Evolutionary conservation across 768 basidiomycete species (phyloP).

Genomic region (Trametes sanguinea): DNA sequence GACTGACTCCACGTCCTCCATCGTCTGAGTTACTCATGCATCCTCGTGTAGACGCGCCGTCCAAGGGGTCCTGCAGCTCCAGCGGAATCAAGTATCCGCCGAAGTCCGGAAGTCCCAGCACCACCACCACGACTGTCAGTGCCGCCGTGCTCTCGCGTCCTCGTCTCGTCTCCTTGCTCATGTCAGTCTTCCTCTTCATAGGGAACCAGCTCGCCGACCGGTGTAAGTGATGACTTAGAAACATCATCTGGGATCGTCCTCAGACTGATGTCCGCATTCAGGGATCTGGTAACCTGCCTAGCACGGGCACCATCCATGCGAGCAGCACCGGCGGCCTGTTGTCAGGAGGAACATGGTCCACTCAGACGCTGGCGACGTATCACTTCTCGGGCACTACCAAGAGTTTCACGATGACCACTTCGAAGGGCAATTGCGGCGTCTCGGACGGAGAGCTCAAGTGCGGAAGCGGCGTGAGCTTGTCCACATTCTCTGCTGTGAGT

Average conservation of each 20-base stretch:
- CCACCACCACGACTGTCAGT: conserved; percentile 14
- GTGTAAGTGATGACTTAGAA: not conserved
- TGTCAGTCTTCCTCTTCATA: not conserved
- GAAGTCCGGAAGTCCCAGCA: conserved; percentile 46
- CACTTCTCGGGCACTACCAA: conserved; percentile 48
- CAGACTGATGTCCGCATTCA: not conserved
- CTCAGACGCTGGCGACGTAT: conserved; percentile 60
- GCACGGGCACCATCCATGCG: conserved; percentile 50
- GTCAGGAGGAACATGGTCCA: conserved; percentile 58
- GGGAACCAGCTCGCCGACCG: conserved; percentile 22
- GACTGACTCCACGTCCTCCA: not conserved
- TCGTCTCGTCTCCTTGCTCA: not conserved
- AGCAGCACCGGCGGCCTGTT: conserved; percentile 52
- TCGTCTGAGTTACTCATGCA: not conserved
- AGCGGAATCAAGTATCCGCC: conserved; percentile 61
- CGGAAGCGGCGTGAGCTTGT: conserved; percentile 48
- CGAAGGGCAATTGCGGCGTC: conserved; percentile 60
- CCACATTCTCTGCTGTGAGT: conserved; percentile 56
- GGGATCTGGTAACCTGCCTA: conserved; percentile 37
- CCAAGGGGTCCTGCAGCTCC: conserved; percentile 52
- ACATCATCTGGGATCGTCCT: not conserved
- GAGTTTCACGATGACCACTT: conserved; percentile 59
- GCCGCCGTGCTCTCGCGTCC: not conserved
- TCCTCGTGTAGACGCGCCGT: conserved; percentile 47
- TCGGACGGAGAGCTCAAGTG: conserved; percentile 48